A percentile compares a stretch with the other conserved stretches of the same genome.
phyloP scores from a whole-genome alignment of 208 protist genomes.

The Leishmania tropica region DNA sequence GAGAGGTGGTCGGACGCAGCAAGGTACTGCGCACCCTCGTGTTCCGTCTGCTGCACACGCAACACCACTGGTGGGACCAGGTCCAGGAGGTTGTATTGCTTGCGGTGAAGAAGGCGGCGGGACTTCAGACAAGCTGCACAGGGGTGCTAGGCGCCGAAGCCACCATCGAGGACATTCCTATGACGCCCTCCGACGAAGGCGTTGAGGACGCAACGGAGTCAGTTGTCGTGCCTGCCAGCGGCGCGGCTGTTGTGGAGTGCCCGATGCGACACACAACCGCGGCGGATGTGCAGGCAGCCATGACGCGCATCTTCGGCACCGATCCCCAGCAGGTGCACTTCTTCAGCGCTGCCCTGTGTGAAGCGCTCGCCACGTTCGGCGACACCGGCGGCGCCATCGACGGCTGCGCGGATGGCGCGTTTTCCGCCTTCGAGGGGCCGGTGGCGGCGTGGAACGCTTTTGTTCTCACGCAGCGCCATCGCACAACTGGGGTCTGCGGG shows the following conservation, averaged over 20 bases:
- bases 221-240: neutral
- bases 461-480: conserved; percentile 32
- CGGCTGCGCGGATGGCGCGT: neutral
- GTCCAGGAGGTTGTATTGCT: conserved; percentile 39
- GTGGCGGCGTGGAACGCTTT: conserved; percentile 30
- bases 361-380: conserved; percentile 8
- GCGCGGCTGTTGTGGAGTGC: neutral
- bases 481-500: conserved; percentile 27
- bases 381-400: neutral
- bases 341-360: conserved; percentile 22
- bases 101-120: conserved; percentile 13
- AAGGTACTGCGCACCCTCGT: conserved; percentile 51
- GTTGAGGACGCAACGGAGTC: neutral
- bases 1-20: conserved; percentile 39
- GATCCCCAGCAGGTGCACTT: conserved; percentile 18
- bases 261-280: neutral
- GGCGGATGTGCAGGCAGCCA: conserved; percentile 10
- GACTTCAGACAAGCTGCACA: neutral
- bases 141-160: neutral
- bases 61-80: conserved; percentile 37
- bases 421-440: conserved; percentile 14
- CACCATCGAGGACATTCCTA: neutral
- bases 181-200: neutral
- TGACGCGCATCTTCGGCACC: conserved; percentile 30
- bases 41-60: conserved; percentile 26